Evolutionary conservation across 2,329 filamentous ascomycete genomes (phyloP).

Genomic region (Neophaeococcomyces aloes): DNA sequence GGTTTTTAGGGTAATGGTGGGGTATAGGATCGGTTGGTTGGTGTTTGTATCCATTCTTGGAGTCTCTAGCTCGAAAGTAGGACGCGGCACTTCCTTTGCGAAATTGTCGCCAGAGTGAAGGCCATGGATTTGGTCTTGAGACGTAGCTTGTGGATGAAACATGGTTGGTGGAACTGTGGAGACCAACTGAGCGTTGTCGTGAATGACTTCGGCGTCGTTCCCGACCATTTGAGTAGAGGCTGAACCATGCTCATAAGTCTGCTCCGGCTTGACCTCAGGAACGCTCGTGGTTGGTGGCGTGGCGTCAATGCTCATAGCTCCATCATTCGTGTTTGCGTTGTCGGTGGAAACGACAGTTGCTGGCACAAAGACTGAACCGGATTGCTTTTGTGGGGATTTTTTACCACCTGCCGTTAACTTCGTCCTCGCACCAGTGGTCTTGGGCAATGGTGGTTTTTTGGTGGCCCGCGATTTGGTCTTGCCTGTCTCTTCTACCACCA

Average conservation of each 20-base stretch:
- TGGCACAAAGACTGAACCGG: too few species aligned
- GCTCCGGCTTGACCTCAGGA: too few species aligned
- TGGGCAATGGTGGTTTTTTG: constrained; percentile 26
- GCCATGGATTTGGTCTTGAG: constrained; percentile 24
- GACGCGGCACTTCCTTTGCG: background rate
- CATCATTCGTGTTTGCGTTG: too few species aligned
- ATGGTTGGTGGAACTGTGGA: background rate
- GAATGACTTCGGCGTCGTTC: too few species aligned
- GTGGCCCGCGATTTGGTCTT: constrained; percentile 28
- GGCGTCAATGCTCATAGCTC: too few species aligned
- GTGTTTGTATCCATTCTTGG: background rate
- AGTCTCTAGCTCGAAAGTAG: background rate
- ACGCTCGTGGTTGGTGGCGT: too few species aligned
- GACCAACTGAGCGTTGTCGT: background rate
- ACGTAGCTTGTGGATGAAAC: background rate
- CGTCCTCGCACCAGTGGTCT: constrained; percentile 7
- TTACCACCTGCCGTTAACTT: background rate
- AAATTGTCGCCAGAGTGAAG: background rate
- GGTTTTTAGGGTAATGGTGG: constrained; percentile 9
- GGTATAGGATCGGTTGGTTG: constrained; percentile 7
- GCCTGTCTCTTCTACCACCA: constrained; percentile 32
- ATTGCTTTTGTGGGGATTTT: background rate
- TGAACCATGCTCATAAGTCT: background rate
- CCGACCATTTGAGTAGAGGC: background rate
- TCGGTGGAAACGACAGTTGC: too few species aligned